Conservation (phyloP, 169 alveolate genomes). For the Eimeria praecox region DNA sequence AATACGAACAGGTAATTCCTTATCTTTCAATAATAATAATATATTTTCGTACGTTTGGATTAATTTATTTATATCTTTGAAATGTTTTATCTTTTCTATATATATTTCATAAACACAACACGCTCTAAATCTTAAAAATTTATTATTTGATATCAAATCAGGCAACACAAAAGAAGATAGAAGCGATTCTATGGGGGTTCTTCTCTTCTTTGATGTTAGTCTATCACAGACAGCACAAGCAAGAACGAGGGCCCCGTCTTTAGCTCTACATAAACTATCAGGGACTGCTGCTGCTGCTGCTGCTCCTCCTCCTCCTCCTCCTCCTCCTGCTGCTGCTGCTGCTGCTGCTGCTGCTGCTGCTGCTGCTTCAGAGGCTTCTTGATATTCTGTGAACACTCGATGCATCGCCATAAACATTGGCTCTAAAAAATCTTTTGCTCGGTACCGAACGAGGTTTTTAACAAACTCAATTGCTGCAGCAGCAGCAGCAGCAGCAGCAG, state of each 20-base stretch:
- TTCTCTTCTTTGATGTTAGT: slow-evolving; percentile 67
- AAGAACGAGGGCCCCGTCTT: slow-evolving; percentile 59
- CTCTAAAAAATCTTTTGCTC: slow-evolving; percentile 75
- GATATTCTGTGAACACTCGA: slow-evolving; percentile 41
- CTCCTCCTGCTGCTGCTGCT: slow-evolving; percentile 18
- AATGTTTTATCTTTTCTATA: neutral
- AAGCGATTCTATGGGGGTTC: slow-evolving; percentile 62
- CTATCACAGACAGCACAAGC: slow-evolving; percentile 61
- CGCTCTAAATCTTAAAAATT: slow-evolving; percentile 71
- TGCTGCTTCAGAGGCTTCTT: slow-evolving; percentile 17
- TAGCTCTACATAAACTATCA: neutral
- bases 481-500: neutral
- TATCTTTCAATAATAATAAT: slow-evolving; percentile 26
- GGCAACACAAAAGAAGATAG: slow-evolving; percentile 62
- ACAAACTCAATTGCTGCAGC: slow-evolving; percentile 68
- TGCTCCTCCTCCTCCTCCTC: neutral
- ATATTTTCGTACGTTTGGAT: slow-evolving; percentile 28
- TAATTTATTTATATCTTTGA: neutral
- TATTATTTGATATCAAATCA: slow-evolving; percentile 9
- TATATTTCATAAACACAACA: slow-evolving; percentile 72
- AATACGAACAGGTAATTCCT: slow-evolving; percentile 74
- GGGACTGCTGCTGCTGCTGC: neutral
- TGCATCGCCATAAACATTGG: slow-evolving; percentile 51
- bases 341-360: slow-evolving; percentile 71
- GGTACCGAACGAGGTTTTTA: slow-evolving; percentile 64